Evolutionary conservation across 768 basidiomycete species (phyloP).

Genomic region (Royoungia palumana): DNA sequence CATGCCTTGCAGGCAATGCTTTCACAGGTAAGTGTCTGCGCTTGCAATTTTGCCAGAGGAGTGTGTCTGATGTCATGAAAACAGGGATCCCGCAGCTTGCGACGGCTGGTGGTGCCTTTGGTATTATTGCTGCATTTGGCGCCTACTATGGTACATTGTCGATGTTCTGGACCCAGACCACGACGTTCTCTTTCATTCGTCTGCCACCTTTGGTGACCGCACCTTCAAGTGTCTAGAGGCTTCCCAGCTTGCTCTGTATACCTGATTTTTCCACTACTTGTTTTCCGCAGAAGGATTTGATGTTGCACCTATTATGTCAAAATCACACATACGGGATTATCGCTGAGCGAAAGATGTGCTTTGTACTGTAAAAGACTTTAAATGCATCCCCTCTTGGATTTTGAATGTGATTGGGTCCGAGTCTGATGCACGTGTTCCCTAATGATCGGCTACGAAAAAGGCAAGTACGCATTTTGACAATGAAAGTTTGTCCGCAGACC

Average conservation of each 20-base stretch:
- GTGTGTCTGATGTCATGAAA: neutral
- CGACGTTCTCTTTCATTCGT: constrained; percentile 26
- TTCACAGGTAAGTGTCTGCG: constrained; percentile 23
- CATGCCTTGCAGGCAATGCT: constrained; percentile 23
- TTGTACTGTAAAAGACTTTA: neutral
- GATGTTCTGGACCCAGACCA: constrained; percentile 29
- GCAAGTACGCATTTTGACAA: constrained; percentile 26
- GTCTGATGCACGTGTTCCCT: constrained; percentile 14
- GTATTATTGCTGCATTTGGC: constrained; percentile 26
- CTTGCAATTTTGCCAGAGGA: neutral
- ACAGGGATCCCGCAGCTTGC: constrained; percentile 22
- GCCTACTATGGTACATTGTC: constrained; percentile 29
- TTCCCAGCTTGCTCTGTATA: neutral
- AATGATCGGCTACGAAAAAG: constrained; percentile 31
- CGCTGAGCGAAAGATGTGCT: neutral
- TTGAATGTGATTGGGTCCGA: constrained; percentile 4
- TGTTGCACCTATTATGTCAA: neutral
- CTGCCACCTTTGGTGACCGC: constrained; percentile 20
- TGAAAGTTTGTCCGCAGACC: constrained; percentile 15
- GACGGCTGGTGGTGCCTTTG: constrained; percentile 27
- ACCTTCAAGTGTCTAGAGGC: constrained; percentile 14
- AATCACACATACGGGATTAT: neutral
- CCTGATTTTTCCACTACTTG: neutral
- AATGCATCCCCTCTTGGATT: too few relatives aligned
- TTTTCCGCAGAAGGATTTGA: neutral